Base-by-base conservation (phyloP, 179 eudicot species). In the Kewa caespitosa region DNA sequence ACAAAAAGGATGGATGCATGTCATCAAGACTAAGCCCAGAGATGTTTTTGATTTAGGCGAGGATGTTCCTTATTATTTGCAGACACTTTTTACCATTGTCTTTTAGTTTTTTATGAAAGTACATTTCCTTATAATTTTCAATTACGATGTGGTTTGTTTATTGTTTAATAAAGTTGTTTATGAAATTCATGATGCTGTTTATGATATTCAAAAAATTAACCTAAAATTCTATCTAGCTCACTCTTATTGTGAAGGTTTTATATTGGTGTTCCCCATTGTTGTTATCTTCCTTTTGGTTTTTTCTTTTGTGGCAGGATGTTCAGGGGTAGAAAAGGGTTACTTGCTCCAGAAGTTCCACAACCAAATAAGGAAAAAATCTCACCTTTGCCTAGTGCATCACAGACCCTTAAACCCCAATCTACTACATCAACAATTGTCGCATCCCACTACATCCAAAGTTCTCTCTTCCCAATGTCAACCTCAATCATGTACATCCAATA, bases 1-100 rank as follows among this genome's bases (percentile, higher is more conserved):
- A 27, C 39, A 52, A 70, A 52, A 52, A 20, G 75, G 65, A 60
- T 73, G 76, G 76, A 25, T 14, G n/a, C 68, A 73, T 73, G 76
- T 73, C 33, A 39, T 73, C 15, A 38, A 22, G 68, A 73, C 67
- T 7, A 73, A 73, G 67, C 76, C 76, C 13, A 59, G 76, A 73
- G 76, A 73, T 33, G 33, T 52, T 22, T 71, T 50, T 71, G 74
- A 71, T 52, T 32, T 71, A 71, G 74, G 74, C 38, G 59, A 48
- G 9, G 59, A 38, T 6, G 18, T 46, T 46, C 52, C 52, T 46
- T 11, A 46, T 12, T 46, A 46, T 15, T 46, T 46, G 52, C 12
- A 22, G 52, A 46, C 18, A 2, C 2, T 46, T 46, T 46, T 46
- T 6, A 3, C 18, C n/a, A n/a, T n/a, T n/a, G n/a, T 46, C 52